Evolutionary conservation across 2,329 filamentous ascomycete species (phyloP).

Genomic region (Fonsecaea monophora): DNA sequence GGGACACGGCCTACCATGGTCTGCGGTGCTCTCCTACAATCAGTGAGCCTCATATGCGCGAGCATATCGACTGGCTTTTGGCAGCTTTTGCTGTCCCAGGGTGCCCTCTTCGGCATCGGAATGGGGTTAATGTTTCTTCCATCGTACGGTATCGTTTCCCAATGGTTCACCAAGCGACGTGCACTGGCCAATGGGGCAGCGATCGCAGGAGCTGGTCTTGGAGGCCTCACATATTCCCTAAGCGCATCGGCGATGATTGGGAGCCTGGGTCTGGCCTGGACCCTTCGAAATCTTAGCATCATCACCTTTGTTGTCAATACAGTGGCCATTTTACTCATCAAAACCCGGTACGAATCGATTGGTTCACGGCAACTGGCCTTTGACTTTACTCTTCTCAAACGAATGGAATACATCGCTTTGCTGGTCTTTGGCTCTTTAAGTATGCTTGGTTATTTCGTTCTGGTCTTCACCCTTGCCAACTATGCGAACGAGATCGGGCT

Average conservation of each 20-base stretch:
- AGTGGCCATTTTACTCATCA: neutral
- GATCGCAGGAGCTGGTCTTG: conserved; percentile 41
- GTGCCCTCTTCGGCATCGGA: conserved; percentile 39
- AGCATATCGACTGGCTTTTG: conserved; percentile 36
- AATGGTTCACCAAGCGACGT: conserved; percentile 42
- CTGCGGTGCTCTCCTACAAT: conserved; percentile 31
- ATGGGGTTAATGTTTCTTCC: conserved; percentile 39
- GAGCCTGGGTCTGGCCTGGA: conserved; percentile 36
- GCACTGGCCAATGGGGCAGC: conserved; percentile 41
- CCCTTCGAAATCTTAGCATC: conserved; percentile 42
- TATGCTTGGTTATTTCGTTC: conserved; percentile 55
- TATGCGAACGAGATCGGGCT: conserved; percentile 55
- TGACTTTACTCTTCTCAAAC: conserved; percentile 29
- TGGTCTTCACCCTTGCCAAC: conserved; percentile 55
- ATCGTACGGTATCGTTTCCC: conserved; percentile 33
- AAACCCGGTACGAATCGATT: conserved; percentile 36
- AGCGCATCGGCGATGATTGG: conserved; percentile 39
- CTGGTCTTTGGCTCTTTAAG: conserved; percentile 51
- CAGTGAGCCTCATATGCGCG: conserved; percentile 36
- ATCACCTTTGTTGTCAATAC: conserved; percentile 35
- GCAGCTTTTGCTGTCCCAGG: conserved; percentile 41
- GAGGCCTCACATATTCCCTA: conserved; percentile 40
- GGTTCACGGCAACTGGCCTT: conserved; percentile 21
- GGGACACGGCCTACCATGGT: conserved; percentile 35
- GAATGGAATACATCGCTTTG: conserved; percentile 32